Percentiles rank a stretch among this genome's conserved stretches.
Evolutionary conservation across 768 basidiomycete species (phyloP).

Genomic region (Russula sp.): DNA sequence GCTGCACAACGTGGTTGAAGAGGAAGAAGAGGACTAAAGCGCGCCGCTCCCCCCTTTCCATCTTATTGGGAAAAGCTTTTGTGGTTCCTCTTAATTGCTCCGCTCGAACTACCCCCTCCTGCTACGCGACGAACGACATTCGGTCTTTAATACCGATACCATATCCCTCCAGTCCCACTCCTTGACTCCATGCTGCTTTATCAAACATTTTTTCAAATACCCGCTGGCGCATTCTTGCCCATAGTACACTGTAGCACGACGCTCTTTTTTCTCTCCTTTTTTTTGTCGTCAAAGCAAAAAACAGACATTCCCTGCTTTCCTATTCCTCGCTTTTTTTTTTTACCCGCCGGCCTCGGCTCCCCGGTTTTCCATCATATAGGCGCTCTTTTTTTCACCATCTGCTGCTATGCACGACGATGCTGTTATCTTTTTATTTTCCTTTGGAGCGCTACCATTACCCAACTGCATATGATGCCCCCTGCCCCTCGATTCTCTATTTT

Average conservation of each 20-base stretch:
- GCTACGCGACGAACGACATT: neutral
- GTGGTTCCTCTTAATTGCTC: no score
- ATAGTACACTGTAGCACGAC: constrained; percentile 3
- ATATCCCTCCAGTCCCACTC: neutral
- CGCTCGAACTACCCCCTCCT: no score
- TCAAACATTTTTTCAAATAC: neutral
- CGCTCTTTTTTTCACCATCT: neutral
- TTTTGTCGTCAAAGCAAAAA: neutral
- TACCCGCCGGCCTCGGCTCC: neutral
- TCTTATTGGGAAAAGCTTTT: no score
- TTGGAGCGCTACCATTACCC: constrained; percentile 2
- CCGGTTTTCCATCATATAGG: neutral
- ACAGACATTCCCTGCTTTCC: neutral
- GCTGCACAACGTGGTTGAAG: constrained; percentile 80
- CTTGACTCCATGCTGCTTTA: neutral
- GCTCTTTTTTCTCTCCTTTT: neutral
- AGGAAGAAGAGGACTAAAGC: constrained; percentile 58
- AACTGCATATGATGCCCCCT: neutral
- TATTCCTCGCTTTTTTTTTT: neutral
- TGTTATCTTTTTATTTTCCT: neutral
- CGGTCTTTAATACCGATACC: neutral
- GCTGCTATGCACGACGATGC: neutral
- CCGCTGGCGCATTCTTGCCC: neutral
- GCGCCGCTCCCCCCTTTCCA: neutral
- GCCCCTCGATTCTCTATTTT: no score